These are phyloP conservation scores for Erysimum cheiranthoides DNA, from an alignment of 345 rosid genomes.

Conservation along the genomic window DNA sequence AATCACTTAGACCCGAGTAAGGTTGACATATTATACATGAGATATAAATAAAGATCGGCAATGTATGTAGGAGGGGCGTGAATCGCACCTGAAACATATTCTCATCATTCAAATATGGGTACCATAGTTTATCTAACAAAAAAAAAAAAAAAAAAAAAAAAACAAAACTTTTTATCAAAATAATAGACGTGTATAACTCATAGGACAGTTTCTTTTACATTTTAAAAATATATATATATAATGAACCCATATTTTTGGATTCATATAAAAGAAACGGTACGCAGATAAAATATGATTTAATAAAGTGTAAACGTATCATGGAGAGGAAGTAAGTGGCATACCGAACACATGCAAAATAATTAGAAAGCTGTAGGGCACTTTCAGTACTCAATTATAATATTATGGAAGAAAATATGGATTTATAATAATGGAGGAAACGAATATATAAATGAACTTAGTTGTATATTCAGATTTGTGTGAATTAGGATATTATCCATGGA, in stretches of 20 bases:
- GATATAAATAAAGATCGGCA: not conserved
- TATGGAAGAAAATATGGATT: conserved; percentile 15
- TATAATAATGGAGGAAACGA: conserved; percentile 27
- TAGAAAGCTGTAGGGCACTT: conserved; percentile 34
- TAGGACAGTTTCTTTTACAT: not conserved
- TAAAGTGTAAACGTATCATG: conserved; percentile 36
- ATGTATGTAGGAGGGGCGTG: not conserved
- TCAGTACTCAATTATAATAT: not conserved
- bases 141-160: not conserved
- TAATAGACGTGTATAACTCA: not conserved
- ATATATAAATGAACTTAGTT: conserved; percentile 12
- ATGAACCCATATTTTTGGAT: not conserved
- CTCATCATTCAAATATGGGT: not conserved
- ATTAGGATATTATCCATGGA: not conserved
- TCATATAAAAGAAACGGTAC: conserved; percentile 2
- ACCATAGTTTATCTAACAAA: not conserved
- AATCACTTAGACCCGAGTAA: conserved; percentile 16
- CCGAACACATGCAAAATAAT: conserved; percentile 37
- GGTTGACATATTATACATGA: not conserved
- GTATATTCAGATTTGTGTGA: conserved; percentile 8
- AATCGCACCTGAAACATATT: conserved; percentile 2
- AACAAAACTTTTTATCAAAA: not conserved
- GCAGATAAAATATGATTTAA: conserved; percentile 18
- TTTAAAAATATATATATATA: not conserved
- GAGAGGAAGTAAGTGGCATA: conserved; percentile 41